Conservation (phyloP, 257 asterid species). For the Paraleonurus japonicus region DNA sequence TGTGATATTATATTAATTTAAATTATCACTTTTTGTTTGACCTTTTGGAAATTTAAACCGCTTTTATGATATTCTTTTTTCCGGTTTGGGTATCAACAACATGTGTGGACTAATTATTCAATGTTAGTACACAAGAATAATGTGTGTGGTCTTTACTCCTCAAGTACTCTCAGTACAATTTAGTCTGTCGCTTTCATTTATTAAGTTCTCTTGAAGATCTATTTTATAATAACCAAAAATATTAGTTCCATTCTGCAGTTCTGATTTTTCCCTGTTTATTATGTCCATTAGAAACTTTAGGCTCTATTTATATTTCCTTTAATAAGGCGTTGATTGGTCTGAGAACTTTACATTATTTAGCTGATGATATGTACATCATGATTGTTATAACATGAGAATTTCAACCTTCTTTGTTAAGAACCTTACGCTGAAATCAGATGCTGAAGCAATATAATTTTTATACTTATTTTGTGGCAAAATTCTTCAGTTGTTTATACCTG, state of each 20-base stretch:
- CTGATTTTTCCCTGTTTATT: background rate
- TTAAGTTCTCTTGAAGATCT: background rate
- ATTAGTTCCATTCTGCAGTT: background rate
- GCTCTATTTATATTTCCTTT: constrained; percentile 9
- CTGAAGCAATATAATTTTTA: constrained; percentile 4
- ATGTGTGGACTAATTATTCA: background rate
- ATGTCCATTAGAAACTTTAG: background rate
- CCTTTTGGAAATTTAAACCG: background rate
- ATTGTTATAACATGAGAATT: constrained; percentile 1
- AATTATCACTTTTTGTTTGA: background rate
- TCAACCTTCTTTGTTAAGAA: constrained; percentile 3
- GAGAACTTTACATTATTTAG: background rate
- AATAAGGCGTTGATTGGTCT: background rate
- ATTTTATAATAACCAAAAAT: background rate
- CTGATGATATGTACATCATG: background rate
- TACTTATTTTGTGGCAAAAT: constrained; percentile 16
- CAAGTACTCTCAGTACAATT: background rate
- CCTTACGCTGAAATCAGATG: constrained; percentile 7
- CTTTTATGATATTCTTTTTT: background rate
- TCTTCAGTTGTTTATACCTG: constrained; percentile 43
- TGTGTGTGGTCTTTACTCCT: background rate
- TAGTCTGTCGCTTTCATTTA: background rate
- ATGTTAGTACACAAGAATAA: background rate
- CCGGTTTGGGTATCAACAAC: constrained; percentile 3
- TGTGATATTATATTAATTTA: background rate